Evolutionary conservation across 495 filamentous ascomycete genomes (phyloP).

Genomic region (Bryoglossum gracile): DNA sequence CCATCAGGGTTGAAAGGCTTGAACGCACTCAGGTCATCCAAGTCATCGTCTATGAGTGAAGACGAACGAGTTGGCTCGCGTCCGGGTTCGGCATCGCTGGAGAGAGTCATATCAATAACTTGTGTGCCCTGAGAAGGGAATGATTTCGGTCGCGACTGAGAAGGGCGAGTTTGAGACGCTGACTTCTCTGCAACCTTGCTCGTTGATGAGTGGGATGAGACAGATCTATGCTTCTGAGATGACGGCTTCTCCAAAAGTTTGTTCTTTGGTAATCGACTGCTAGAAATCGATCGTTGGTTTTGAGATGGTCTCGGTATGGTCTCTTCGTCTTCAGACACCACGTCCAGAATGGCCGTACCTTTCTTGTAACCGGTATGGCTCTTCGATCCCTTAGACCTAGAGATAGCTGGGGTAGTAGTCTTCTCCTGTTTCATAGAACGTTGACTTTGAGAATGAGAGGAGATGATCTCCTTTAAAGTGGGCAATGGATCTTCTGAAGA

Average conservation of each 20-base stretch:
- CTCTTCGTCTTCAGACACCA: slow-evolving; percentile 4
- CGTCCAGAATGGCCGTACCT: neutral
- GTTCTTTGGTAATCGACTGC: neutral
- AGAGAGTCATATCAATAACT: slow-evolving; percentile 18
- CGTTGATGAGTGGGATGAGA: no score
- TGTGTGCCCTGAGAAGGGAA: slow-evolving; percentile 6
- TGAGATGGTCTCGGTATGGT: slow-evolving; percentile 1
- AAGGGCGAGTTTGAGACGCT: slow-evolving; percentile 1
- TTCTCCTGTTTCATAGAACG: slow-evolving; percentile 7
- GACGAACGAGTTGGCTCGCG: no score
- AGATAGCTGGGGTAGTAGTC: neutral
- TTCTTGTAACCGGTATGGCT: neutral
- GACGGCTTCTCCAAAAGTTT: neutral
- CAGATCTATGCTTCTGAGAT: neutral
- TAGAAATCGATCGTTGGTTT: neutral
- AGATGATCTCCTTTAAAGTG: slow-evolving; percentile 4
- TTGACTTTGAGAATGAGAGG: no score
- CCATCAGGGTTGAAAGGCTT: no score
- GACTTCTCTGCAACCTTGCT: no score
- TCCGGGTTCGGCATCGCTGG: slow-evolving; percentile 17
- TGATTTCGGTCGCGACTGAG: neutral
- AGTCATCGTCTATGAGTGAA: no score
- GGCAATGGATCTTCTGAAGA: slow-evolving; percentile 20
- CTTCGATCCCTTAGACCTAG: neutral
- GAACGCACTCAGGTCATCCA: no score